Evolutionary conservation across 1,284 basidiomycete species (phyloP).

Genomic region (Ustilago sp.): DNA sequence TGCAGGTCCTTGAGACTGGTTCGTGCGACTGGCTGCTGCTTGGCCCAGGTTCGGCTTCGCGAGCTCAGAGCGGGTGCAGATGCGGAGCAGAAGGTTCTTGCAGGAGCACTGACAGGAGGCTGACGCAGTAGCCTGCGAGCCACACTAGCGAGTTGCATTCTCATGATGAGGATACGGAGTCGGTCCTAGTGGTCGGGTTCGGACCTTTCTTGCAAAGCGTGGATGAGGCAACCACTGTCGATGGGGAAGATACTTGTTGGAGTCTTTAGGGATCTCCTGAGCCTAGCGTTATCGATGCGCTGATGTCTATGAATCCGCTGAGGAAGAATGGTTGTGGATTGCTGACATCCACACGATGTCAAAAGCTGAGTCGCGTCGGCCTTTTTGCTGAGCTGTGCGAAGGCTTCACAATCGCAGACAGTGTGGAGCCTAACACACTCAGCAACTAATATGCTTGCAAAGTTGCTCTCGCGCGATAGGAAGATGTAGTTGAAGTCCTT

Average conservation of each 20-base stretch:
- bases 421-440: slow-evolving; percentile 33
- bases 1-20: slow-evolving; percentile 47
- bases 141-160: slow-evolving; percentile 10
- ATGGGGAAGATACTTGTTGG: too few species aligned
- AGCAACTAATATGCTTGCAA: neutral
- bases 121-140: slow-evolving; percentile 21
- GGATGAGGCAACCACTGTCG: too few species aligned
- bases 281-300: neutral
- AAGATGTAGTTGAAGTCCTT: too few species aligned
- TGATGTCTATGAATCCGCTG: neutral
- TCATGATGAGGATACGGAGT: slow-evolving; percentile 17
- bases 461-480: slow-evolving; percentile 38
- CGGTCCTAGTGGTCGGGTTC: neutral
- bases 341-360: neutral
- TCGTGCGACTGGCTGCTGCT: slow-evolving; percentile 30
- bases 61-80: slow-evolving; percentile 37
- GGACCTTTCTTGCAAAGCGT: neutral
- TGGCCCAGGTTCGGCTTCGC: slow-evolving; percentile 20
- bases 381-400: slow-evolving; percentile 12
- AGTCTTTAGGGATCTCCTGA: too few species aligned
- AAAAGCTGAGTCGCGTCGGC: neutral
- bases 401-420: neutral
- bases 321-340: neutral
- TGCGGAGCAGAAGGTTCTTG: slow-evolving; percentile 23
- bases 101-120: slow-evolving; percentile 6